Evolutionary conservation across 192 early-diverging fungal genomes (phyloP), one percentile per base, ranked within the genome.

Genomic region (Spizellomyces sp.): DNA sequence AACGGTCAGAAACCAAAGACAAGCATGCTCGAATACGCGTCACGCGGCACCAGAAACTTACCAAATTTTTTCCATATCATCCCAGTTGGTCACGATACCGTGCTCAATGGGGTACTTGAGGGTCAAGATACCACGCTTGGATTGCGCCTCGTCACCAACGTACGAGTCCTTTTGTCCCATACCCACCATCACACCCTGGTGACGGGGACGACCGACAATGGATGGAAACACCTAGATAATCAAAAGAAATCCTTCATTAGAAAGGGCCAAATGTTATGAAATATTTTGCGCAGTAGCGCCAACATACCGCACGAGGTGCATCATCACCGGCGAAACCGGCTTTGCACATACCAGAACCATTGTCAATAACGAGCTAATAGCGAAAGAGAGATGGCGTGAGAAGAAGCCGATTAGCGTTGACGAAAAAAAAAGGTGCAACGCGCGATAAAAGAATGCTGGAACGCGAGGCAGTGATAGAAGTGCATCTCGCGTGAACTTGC

Each of bases 31-130:
- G 12, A 12, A 54, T 54, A 19, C 17, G 12, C 12, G 50, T 54
- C 50, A 54, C 17, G 50, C 14, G 50, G 17, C 10, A 44, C 17
- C 74, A n/a, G n/a, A n/a, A n/a, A n/a, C 69, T 67, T 58, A 78
- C 84, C 86, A 88, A 64, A 88, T 87, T 76, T 87, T 87, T 63
- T 88, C 87, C 87, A 88, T 88, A 71, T 88, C 87, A 57, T 88
- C 87, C 87, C 87, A 88, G 85, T 88, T 88, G 71, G 74, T 85
- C 42, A 88, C 83, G 71, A 87, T 87, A 62, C 86, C 86, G 79
- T 85, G 81, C 74, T 85, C 83, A 71, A 87, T 87, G 58, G 86
- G 86, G 83, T 87, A 87, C 60, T 79, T 82, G 62, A 87, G 75
- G n/a, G 83, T 80, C 45, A 88, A 77, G 68, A 87, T 87, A 83